Percentiles rank a stretch among this genome's conserved stretches.
Evolutionary conservation across 805 yeast genomes (phyloP).

Genomic region (Hanseniaspora pseudoguilliermondii): DNA sequence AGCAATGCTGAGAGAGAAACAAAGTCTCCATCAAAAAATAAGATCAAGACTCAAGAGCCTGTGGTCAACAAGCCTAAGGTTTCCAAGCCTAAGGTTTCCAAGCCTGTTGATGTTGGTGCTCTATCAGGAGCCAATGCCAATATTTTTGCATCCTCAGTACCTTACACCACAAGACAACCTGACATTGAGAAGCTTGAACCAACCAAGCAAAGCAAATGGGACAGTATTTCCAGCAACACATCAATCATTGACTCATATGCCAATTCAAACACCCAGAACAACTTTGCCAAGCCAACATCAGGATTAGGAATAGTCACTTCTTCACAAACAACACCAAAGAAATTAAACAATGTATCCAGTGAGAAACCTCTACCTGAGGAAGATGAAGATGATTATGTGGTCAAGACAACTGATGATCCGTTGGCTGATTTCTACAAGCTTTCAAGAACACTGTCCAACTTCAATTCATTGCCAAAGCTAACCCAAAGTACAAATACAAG

Average conservation of each 20-base stretch:
- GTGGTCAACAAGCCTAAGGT: not conserved
- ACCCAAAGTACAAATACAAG: not conserved
- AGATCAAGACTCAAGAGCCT: not conserved
- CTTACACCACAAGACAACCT: not conserved
- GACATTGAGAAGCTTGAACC: not conserved
- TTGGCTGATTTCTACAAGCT: slow-evolving; percentile 18
- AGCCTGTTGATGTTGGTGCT: slow-evolving; percentile 8
- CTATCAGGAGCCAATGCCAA: slow-evolving; percentile 6
- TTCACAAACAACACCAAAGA: slow-evolving; percentile 1
- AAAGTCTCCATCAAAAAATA: not conserved
- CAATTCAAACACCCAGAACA: not conserved
- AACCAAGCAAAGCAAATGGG: not conserved
- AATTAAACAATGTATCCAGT: not conserved
- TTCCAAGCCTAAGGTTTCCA: not conserved
- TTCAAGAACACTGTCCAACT: slow-evolving; percentile 14
- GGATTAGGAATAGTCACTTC: slow-evolving; percentile 10
- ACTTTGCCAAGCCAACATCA: slow-evolving; percentile 11
- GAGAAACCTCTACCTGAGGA: not conserved
- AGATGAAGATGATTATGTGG: slow-evolving; percentile 10
- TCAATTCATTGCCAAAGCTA: not conserved
- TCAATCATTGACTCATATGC: slow-evolving; percentile 12
- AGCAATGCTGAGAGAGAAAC: not conserved
- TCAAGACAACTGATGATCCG: slow-evolving; percentile 15
- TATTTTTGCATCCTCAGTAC: slow-evolving; percentile 4
- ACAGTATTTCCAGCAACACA: slow-evolving; percentile 1